These are phyloP conservation scores for Eremothecium gossypii DNA, from an alignment of 1,139 yeast species.

Conservation along the genomic window DNA sequence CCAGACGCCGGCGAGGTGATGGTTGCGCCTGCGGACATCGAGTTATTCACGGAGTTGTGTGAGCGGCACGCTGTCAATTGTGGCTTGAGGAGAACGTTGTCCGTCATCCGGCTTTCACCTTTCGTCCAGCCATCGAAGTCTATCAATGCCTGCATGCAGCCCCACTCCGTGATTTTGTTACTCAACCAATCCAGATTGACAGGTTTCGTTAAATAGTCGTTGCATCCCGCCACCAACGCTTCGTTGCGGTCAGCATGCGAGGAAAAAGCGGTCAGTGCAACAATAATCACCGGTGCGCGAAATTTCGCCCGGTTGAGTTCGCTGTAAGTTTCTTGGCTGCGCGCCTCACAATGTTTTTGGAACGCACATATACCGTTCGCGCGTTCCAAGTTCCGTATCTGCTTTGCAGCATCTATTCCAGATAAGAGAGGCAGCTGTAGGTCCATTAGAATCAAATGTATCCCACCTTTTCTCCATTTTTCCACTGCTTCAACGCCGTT, in stretches of 20 bases:
- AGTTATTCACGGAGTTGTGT: background rate
- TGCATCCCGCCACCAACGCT: constrained; percentile 94
- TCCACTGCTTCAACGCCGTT: constrained; percentile 91
- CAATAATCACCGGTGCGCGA: constrained; percentile 89
- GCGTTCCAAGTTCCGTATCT: constrained; percentile 74
- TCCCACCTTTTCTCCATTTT: constrained; percentile 87
- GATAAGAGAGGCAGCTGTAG: constrained; percentile 89
- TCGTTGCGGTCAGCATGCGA: constrained; percentile 80
- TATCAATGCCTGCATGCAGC: constrained; percentile 93
- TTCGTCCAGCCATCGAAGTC: constrained; percentile 91
- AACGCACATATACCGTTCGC: constrained; percentile 65
- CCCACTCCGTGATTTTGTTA: constrained; percentile 94
- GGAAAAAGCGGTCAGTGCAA: constrained; percentile 89
- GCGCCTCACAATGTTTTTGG: constrained; percentile 7
- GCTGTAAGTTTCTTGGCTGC: background rate
- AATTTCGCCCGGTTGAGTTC: constrained; percentile 49
- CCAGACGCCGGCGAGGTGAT: background rate
- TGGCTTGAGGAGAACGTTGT: constrained; percentile 13
- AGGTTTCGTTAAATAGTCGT: constrained; percentile 93
- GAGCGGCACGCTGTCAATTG: constrained; percentile 1
- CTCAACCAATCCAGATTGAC: constrained; percentile 92
- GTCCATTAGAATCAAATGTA: constrained; percentile 88
- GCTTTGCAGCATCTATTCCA: constrained; percentile 87
- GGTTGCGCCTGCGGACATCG: background rate
- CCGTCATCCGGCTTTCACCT: constrained; percentile 32